Base-by-base conservation (phyloP, 306 rosid species). In the Pachyrhizus erosus region DNA sequence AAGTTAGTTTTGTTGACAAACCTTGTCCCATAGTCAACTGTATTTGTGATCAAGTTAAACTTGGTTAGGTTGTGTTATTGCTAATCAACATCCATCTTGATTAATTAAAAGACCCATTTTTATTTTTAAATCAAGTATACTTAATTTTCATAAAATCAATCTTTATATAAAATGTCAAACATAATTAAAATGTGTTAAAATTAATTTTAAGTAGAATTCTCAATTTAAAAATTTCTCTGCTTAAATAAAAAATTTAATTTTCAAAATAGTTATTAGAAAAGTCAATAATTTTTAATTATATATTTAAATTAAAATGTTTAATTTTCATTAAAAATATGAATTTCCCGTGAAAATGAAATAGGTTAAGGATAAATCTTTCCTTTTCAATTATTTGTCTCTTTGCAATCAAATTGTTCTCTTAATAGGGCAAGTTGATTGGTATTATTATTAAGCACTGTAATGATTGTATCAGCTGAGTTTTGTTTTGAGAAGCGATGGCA, bases 301-400 rank as follows among this genome's bases (percentile, higher is more conserved):
- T 49, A 49, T 49, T 17, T 49, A 49, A 15, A 49, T 15, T 49
- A 49, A 17, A 17, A 49, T 49, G 21, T 5, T 49, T 49, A 15
- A 15, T 49, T 49, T 49, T 49, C 6, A 14, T 46, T 13, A 14
- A 46, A 45, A 14, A 13, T 46, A 18, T 0, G 52, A 46, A 46
- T 46, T 14, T 46, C 4, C n/a, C 52, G 5, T 1, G 1, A n/a
- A 18, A 51, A 62, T 49, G 42, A 65, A 78, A 14, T 12, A n/a
- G 48, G 46, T 49, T 48, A 20, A 10, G 5, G 4, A 7, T 54
- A 24, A 27, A 34, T 18, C 15, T 73, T 27, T 84, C 87, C 14
- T 8, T 84, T 74, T 84, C 84, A 84, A 67, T n/a, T 6, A 57
- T 69, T 48, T 68, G 87, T 80, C 84, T 1, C 33, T 68, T 80